Evolutionary conservation across 1,284 basidiomycete species (phyloP), one percentile per base, ranked within the genome.

Genomic region (Sparassis latifolia): DNA sequence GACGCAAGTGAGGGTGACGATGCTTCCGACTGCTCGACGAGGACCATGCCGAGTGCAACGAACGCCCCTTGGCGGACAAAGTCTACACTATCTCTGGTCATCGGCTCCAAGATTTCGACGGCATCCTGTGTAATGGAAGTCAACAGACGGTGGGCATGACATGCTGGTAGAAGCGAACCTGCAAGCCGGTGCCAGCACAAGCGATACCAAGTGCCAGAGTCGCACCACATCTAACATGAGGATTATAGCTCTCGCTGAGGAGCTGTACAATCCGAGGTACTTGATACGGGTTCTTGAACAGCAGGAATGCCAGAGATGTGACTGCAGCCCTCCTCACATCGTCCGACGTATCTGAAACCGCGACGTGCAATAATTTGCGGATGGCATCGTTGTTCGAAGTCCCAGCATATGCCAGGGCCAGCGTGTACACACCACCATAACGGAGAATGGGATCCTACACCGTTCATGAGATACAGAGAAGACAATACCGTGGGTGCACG

Each of bases 1-100:
- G 86, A 74, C 2, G 85, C 80, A 52, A 91, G 76, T 30, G 91
- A 92, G 10, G 92, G 84, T 4, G 88, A 86, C 3, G 89, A 85
- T 0, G 88, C 84, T 65, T 97, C 94, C 35, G 92, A 93, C 65
- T 96, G 93, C 64, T 97, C 90, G 44, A 97, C 91, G 40, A 97
- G 83, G 57, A 98, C 82, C 92, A 97, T 95, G 31, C 94, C 92
- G 45, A 97, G 79, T 5, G 94, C 86, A 57, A 96, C 85, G 69
- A 94, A 92, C 3, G 95, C 94, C n/a, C 94, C 94, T 71, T 98
- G 95, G 29, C 94, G 87, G 49, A 98, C 95, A 65, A 97, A 98
- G 69, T 98, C 95, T 44, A 97, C 90, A 29, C 93, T 85, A 61
- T 98, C 95, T 63, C 90, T 95, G 28, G 92, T 96, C 88, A 98